A percentile compares a stretch with the other conserved stretches of the same genome.
Conservation (phyloP, 257 asterid genomes). For the Lycium barbarum region DNA sequence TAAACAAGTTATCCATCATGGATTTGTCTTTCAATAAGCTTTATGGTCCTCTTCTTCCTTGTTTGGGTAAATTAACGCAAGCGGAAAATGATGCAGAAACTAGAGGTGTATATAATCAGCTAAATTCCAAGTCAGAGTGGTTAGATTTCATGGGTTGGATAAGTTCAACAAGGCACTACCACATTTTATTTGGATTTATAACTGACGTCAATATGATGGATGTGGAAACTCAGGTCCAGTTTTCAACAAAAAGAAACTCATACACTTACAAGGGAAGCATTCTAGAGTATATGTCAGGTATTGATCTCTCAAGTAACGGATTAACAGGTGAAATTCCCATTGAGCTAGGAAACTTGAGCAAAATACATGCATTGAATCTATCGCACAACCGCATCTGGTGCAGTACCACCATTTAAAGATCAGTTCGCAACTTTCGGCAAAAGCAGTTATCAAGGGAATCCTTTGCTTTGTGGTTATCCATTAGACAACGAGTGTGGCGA, state of each 20-base stretch:
- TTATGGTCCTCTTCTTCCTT: not conserved
- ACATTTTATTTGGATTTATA: not conserved
- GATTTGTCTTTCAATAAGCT: not conserved
- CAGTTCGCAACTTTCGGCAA: slow-evolving; percentile 15
- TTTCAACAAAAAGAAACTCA: slow-evolving; percentile 12
- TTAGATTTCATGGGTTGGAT: not conserved
- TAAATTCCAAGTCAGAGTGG: accelerated
- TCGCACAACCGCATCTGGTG: slow-evolving; percentile 5
- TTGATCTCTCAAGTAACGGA: slow-evolving; percentile 23
- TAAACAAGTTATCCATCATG: not conserved
- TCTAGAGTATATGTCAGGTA: slow-evolving; percentile 5
- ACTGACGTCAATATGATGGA: accelerated
- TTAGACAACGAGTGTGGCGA: not conserved
- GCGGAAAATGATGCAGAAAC: not conserved
- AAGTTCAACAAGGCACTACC: not conserved
- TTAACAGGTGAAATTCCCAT: not conserved
- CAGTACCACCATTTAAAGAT: not conserved
- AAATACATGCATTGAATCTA: not conserved
- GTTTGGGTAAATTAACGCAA: not conserved
- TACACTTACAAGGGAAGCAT: not conserved
- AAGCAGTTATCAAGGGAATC: slow-evolving; percentile 26
- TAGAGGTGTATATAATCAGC: accelerated
- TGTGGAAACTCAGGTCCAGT: not conserved
- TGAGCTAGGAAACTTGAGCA: not conserved
- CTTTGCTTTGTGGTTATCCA: slow-evolving; percentile 24